phyloP scores from a whole-genome alignment of 2,329 filamentous ascomycete species.

The Metarhizium sp. region DNA sequence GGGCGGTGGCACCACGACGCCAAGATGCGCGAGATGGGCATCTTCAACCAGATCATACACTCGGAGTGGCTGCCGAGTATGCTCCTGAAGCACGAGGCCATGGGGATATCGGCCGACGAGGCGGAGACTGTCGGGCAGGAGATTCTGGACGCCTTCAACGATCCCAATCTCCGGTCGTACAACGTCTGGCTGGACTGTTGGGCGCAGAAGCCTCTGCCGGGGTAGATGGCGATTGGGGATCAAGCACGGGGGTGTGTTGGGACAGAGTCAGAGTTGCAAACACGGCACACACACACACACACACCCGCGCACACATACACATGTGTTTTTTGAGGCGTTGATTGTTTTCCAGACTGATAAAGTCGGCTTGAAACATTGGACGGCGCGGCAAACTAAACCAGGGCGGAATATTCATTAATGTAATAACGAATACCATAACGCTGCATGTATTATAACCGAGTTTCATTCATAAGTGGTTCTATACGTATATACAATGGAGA shows the following conservation, averaged over 20 bases:
- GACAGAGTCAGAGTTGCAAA: neutral
- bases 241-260: neutral
- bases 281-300: neutral
- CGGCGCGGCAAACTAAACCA: too few relatives aligned
- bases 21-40: conserved; percentile 26
- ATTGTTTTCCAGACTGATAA: neutral
- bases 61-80: conserved; percentile 26
- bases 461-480: too few relatives aligned
- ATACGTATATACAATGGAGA: too few relatives aligned
- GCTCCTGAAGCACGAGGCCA: conserved; percentile 19
- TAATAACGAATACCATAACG: too few relatives aligned
- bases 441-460: too few relatives aligned
- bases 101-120: conserved; percentile 24
- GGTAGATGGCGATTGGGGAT: neutral
- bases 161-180: conserved; percentile 22
- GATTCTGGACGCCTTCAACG: conserved; percentile 21
- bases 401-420: too few relatives aligned
- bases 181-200: conserved; percentile 28
- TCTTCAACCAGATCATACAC: conserved; percentile 25
- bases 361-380: neutral
- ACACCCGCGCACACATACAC: too few relatives aligned
- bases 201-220: conserved; percentile 25
- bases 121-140: conserved; percentile 22
- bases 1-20: conserved; percentile 28
- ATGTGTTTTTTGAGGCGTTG: neutral